Evolutionary conservation across 345 rosid genomes (phyloP), one percentile per base, ranked within the genome.

Genomic region (Leavenworthia alabamica): DNA sequence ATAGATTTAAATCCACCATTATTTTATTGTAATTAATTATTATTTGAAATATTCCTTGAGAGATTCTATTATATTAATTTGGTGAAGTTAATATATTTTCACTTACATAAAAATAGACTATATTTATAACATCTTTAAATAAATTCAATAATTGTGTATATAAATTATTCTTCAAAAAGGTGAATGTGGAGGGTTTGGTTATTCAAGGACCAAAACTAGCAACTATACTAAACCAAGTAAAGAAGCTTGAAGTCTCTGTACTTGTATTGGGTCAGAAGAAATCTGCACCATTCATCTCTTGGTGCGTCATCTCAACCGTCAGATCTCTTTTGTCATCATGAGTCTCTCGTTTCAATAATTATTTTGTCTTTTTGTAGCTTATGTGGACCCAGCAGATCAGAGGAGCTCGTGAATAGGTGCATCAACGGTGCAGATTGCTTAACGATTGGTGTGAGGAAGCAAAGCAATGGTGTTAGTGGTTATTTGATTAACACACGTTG

Each of bases 391-490:
- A 81, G 85, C 64, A 74, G 78, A 63, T 77, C 73, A 56, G 92
- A 93, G 43, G 92, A 79, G 67, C 79, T 93, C 67, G 97, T 87
- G 66, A 85, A 85, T 61, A 66, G 82, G 20, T 89, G 97, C 78
- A 89, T 93, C 76, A 76, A 75, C 55, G 79, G 70, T 49, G 85
- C 83, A 45, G 95, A 82, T 51, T 94, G 99, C 75, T 72, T 88
- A 61, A 83, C 97, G 15, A 76, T 94, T 13, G 97, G 99, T 59
- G 99, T 93, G 15, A 84, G 81, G 80, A 89, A 82, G 77, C 99
- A 87, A 79, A 82, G 95, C 86, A 81, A 70, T 49, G 88, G 92
- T 12, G 73, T 76, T 29, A 78, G 96, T 49, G 96, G 99, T 15
- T 94, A 90, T 56, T 78, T 94, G 43, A 81, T 94, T 62, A 94